Conservation (phyloP, 2,329 filamentous ascomycete genomes). For the Cercospora zeae-maydis region DNA sequence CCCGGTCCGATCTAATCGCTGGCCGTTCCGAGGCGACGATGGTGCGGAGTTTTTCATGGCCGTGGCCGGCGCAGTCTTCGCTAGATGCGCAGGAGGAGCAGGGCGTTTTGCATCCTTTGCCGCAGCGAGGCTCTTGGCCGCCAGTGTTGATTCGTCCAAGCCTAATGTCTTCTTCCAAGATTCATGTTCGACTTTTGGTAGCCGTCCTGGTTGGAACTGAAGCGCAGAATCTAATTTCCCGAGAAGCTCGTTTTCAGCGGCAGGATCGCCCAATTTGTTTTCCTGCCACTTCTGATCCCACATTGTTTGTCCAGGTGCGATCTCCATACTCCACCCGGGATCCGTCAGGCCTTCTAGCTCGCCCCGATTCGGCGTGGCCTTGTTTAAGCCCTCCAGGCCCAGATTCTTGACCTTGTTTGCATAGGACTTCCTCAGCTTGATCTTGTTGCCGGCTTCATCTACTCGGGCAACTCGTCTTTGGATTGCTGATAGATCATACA, state of each 20-base stretch:
- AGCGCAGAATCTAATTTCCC: slow-evolving; percentile 42
- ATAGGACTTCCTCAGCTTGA: slow-evolving; percentile 58
- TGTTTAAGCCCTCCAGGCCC: slow-evolving; percentile 49
- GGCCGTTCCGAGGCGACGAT: slow-evolving; percentile 42
- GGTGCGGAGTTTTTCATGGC: slow-evolving; percentile 34
- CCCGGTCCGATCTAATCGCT: slow-evolving; percentile 60
- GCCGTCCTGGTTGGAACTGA: slow-evolving; percentile 42
- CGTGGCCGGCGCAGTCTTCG: slow-evolving; percentile 28
- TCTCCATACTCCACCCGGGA: slow-evolving; percentile 28
- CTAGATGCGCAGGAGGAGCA: slow-evolving; percentile 26
- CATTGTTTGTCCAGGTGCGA: slow-evolving; percentile 10
- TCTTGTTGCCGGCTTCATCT: slow-evolving; percentile 64
- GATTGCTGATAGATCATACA: slow-evolving; percentile 56
- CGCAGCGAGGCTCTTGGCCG: slow-evolving; percentile 29
- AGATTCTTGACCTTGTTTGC: slow-evolving; percentile 52
- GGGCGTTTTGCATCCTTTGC: slow-evolving; percentile 10
- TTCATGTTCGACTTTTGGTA: slow-evolving; percentile 41
- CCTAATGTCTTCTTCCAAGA: slow-evolving; percentile 45
- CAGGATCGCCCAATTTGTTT: slow-evolving; percentile 39
- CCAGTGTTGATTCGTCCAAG: slow-evolving; percentile 40
- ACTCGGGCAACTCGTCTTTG: slow-evolving; percentile 57
- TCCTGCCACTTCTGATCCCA: slow-evolving; percentile 39
- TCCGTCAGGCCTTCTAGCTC: slow-evolving; percentile 38
- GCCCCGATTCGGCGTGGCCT: slow-evolving; percentile 41
- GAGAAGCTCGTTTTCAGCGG: slow-evolving; percentile 32